A percentile compares a stretch with the other conserved stretches of the same genome.
These are phyloP conservation scores for Penicillium sp. DNA, from an alignment of 2,329 filamentous ascomycete genomes.

Conservation along the genomic window DNA sequence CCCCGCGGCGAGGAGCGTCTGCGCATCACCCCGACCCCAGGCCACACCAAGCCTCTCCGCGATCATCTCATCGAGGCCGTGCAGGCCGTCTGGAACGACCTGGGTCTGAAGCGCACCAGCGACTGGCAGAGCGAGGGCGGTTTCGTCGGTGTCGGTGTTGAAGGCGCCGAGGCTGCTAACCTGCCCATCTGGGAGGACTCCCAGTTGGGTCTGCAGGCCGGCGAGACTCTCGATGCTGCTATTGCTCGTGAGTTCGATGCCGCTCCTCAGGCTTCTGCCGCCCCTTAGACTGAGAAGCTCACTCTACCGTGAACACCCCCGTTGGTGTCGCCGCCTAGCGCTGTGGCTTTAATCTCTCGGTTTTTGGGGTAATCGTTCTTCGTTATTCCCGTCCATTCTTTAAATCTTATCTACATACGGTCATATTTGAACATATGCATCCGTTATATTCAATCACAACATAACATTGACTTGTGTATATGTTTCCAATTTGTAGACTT, in stretches of 20 bases:
- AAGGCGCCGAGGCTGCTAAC: constrained; percentile 58
- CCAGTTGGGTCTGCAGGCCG: constrained; percentile 71
- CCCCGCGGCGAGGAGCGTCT: constrained; percentile 97
- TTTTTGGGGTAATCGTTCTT: constrained; percentile 9
- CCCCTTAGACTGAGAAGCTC: constrained; percentile 21
- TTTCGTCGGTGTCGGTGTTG: constrained; percentile 88
- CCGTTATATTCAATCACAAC: constrained; percentile 1
- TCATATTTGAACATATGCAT: constrained; percentile 3
- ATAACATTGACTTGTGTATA: not conserved
- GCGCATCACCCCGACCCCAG: constrained; percentile 92
- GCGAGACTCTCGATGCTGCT: constrained; percentile 62
- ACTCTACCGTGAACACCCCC: constrained; percentile 24
- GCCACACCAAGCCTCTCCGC: constrained; percentile 81
- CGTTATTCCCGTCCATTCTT: constrained; percentile 21
- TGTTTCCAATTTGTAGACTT: not conserved
- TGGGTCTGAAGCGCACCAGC: constrained; percentile 87
- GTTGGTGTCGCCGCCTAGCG: constrained; percentile 33
- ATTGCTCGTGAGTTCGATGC: constrained; percentile 46
- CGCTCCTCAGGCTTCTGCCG: constrained; percentile 15
- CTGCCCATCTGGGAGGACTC: constrained; percentile 87
- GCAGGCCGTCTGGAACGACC: constrained; percentile 82
- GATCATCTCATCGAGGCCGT: constrained; percentile 82
- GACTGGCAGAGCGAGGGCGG: constrained; percentile 90
- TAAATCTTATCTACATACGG: constrained; percentile 9
- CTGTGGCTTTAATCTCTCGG: not conserved